Conservation (phyloP, 2,329 filamentous ascomycete species). For the Diatrype stigma region DNA sequence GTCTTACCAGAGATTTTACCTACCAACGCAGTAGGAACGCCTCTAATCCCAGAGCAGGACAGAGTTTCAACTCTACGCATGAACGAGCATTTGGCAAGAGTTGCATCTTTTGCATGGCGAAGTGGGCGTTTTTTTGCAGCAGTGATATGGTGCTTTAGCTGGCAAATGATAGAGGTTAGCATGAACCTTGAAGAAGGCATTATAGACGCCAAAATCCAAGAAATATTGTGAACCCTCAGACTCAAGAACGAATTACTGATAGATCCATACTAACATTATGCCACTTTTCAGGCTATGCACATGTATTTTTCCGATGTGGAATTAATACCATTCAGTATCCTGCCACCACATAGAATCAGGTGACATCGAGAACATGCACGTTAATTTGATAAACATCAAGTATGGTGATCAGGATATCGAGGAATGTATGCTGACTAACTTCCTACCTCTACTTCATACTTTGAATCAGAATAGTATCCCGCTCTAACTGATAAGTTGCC, state of each 20-base stretch:
- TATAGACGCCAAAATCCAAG: background rate
- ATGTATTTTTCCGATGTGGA: too few species aligned
- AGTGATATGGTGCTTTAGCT: constrained; percentile 6
- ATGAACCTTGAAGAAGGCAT: constrained; percentile 4
- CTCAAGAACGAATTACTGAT: background rate
- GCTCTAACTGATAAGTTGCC: background rate
- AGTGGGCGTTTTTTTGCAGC: constrained; percentile 23
- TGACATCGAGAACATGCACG: too few species aligned
- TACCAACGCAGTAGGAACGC: too few species aligned
- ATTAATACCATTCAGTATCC: too few species aligned
- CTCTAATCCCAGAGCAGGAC: background rate
- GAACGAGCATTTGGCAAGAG: constrained; percentile 3
- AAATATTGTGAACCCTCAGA: background rate
- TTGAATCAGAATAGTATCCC: background rate
- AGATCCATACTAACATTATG: too few species aligned
- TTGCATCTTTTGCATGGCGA: constrained; percentile 29
- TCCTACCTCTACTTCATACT: background rate
- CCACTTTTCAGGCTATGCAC: too few species aligned
- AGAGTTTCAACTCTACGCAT: constrained; percentile 1
- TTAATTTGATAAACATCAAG: too few species aligned
- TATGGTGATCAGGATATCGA: too few species aligned
- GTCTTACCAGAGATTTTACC: too few species aligned
- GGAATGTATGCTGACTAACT: too few species aligned
- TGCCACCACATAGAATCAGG: too few species aligned
- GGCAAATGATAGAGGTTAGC: constrained; percentile 6